Base-by-base conservation (phyloP, 148 eudicot genomes). In the Chenopodium berlandieri region DNA sequence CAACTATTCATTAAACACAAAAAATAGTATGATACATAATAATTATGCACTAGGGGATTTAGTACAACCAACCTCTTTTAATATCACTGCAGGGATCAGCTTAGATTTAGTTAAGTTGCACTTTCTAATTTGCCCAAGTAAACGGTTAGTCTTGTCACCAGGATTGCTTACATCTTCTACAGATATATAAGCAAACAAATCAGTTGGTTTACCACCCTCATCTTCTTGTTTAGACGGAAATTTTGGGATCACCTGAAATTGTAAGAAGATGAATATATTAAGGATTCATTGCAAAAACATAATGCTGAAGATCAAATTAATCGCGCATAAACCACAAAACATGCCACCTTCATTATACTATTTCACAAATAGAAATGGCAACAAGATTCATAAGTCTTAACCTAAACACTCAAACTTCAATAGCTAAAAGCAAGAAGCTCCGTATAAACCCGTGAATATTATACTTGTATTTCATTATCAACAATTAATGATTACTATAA, bases 241-340 rank as follows among this genome's bases (percentile, higher is more conserved):
- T 64, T 88, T 66, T 13, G 98, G 98, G 85, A 94, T 91, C 80
- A 92, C 93, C 98, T 94, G 91, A 65, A 80, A 75, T 31, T 68
- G 40, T 50, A 71, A 64, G 52, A 60, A 52, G 25, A 68, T 30
- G 27, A 50, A 54, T 7, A 2, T 3, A 9, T 30, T 71, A 6
- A 79, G 50, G 17, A 58, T 4, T 48, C 58, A 72, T 32, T 9
- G 48, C 32, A 65, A 58, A 74, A 72, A 0, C 5, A 56, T 56
- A 52, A 14, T 52, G 10, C 16, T 9, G 4, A 12, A 52, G 16
- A 14, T 7, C 4, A 52, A 14, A 1, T 13, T 23, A n/a, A 23
- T 12, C 50, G 23, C n/a, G 30, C 30, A 8, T 60, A 72, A 65
- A 27, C 44, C 60, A 46, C 63, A 62, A 58, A 34, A 76, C 19